A percentile compares a stretch with the other conserved stretches of the same genome.
These are phyloP conservation scores for Ceratorhiza oryzae-sativae DNA, from an alignment of 1,284 basidiomycete genomes.

Conservation along the genomic window DNA sequence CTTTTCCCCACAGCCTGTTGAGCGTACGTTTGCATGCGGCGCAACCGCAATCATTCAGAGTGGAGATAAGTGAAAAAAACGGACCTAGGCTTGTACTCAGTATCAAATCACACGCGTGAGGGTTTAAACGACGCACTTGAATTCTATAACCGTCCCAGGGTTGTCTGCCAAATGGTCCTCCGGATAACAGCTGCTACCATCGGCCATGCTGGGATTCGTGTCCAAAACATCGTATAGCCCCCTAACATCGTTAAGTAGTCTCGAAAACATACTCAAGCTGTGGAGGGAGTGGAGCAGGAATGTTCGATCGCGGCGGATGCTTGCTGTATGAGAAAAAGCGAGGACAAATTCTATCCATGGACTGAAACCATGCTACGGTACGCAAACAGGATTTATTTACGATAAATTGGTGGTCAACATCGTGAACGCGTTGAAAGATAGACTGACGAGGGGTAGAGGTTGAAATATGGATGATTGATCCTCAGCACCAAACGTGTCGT, in stretches of 20 bases:
- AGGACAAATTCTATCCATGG: not conserved
- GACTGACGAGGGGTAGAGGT: slow-evolving; percentile 32
- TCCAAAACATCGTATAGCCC: slow-evolving; percentile 39
- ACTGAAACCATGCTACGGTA: slow-evolving; percentile 9
- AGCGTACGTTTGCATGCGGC: too few species aligned
- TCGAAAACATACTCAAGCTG: slow-evolving; percentile 15
- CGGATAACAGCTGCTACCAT: slow-evolving; percentile 38
- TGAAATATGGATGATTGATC: slow-evolving; percentile 4
- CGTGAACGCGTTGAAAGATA: not conserved
- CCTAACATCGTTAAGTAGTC: slow-evolving; percentile 17
- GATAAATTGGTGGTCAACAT: not conserved
- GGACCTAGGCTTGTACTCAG: slow-evolving; percentile 2
- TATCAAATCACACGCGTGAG: not conserved
- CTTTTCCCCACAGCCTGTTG: slow-evolving; percentile 40
- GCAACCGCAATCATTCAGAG: too few species aligned
- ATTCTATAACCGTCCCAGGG: slow-evolving; percentile 39
- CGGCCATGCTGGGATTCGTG: slow-evolving; percentile 35
- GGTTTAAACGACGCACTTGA: slow-evolving; percentile 33
- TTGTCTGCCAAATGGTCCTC: not conserved
- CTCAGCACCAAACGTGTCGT: not conserved
- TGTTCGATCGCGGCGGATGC: slow-evolving; percentile 13
- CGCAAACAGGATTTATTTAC: slow-evolving; percentile 14
- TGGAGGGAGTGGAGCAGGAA: slow-evolving; percentile 11
- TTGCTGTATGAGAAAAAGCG: slow-evolving; percentile 21
- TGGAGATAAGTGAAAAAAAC: slow-evolving; percentile 41